These are phyloP conservation scores for Cladophialophora bantiana DNA, from an alignment of 2,329 filamentous ascomycete species.

Conservation along the genomic window DNA sequence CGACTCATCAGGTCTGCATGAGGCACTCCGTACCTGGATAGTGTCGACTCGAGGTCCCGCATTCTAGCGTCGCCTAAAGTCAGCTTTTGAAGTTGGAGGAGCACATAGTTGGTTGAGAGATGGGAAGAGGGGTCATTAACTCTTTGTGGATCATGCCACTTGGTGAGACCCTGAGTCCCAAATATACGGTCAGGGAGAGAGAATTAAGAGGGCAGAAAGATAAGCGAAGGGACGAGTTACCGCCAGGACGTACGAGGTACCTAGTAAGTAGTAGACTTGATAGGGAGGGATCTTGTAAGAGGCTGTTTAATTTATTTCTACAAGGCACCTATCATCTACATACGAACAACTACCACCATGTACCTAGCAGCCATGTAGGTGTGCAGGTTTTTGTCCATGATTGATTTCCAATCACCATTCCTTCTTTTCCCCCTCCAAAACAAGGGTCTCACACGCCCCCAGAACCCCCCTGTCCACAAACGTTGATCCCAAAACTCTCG, in stretches of 20 bases:
- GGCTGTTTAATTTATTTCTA: no score
- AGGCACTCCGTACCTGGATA: neutral
- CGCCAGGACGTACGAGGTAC: no score
- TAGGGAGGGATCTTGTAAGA: no score
- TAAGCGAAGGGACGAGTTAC: no score
- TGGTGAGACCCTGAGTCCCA: neutral
- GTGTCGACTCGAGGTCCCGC: neutral
- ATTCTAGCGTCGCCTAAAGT: neutral
- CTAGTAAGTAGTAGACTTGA: no score
- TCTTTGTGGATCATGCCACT: conserved; percentile 5
- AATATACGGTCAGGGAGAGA: neutral
- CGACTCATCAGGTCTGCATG: neutral
- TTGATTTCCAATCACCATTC: conserved; percentile 19
- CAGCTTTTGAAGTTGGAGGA: neutral
- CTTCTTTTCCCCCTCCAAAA: neutral
- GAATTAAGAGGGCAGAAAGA: no score
- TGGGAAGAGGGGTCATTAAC: neutral
- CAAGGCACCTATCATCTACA: no score
- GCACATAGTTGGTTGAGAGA: neutral
- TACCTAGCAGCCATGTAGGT: no score
- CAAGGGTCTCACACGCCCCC: conserved; percentile 7
- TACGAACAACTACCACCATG: no score
- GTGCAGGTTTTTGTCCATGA: no score
- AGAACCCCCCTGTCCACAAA: neutral
- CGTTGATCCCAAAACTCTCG: neutral